phyloP scores from a whole-genome alignment of 2,329 filamentous ascomycete species.

The Sclerotinia minor region DNA sequence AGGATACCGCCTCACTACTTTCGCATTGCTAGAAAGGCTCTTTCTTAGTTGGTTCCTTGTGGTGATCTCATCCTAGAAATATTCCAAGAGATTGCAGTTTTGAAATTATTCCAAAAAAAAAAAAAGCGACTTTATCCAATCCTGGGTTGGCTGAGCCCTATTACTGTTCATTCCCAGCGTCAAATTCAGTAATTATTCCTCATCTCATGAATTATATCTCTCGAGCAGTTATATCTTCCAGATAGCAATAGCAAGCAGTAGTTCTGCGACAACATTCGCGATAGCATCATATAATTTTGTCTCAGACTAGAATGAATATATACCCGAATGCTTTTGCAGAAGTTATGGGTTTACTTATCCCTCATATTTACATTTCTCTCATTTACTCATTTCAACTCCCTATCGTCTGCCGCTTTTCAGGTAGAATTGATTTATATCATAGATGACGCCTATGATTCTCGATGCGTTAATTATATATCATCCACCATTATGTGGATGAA shows the following conservation, averaged over 20 bases:
- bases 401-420: constrained; percentile 60
- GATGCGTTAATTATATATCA: constrained; percentile 57
- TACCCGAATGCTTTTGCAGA: constrained; percentile 43
- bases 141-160: too few relatives aligned
- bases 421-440: constrained; percentile 46
- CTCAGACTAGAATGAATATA: constrained; percentile 23
- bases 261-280: background rate
- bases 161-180: background rate
- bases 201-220: background rate
- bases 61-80: background rate
- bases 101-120: background rate
- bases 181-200: background rate
- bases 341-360: too few relatives aligned
- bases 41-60: background rate
- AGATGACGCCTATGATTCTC: constrained; percentile 53
- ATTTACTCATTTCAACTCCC: constrained; percentile 52
- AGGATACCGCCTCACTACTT: background rate
- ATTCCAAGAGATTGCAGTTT: background rate
- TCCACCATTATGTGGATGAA: constrained; percentile 48
- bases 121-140: too few relatives aligned
- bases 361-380: constrained; percentile 45
- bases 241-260: background rate
- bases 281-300: constrained; percentile 4
- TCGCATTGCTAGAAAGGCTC: background rate
- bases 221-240: background rate